Base-by-base conservation (phyloP, 306 rosid species). In the Hylodesmum podocarpum region DNA sequence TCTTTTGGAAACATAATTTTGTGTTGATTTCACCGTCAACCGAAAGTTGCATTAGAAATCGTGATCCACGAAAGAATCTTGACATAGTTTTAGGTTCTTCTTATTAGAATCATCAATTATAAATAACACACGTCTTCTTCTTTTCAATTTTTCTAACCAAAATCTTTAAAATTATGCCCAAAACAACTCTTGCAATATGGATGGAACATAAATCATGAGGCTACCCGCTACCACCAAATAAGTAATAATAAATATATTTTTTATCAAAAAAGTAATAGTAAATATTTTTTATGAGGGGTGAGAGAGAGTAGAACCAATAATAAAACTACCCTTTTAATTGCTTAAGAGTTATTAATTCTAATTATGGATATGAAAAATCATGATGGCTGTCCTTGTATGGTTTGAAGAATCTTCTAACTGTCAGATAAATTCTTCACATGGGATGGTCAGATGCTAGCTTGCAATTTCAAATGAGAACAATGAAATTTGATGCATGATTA, bases 321-420 rank as follows among this genome's bases (percentile, higher is more conserved):
- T 15, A 16, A 14, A 64, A 37, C 10, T 27, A 36, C 63, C 6
- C 3, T 31, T 59, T 58, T 58, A 28, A 28, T 28, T 2, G 39
- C 2, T 5, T 4, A 50, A 24, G 49, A 62, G 34, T 37, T 73
- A 24, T 27, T 76, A 24, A 22, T 76, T 40, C 11, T 58, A 58
- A 57, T 58, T 47, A 36, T 27, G 36, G 37, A 70, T n/a, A n/a
- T 47, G 72, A 68, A 14, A 43, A 57, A 28, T 55, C 14, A 70
- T 21, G 61, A 47, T 21, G 6, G 72, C 22, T 71, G 66, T 61
- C 34, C 4, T 57, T 70, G 36, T 16, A 37, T 25, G 4, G 53
- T 61, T 37, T 16, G 72, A 49, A 71, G 72, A 62, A 79, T 79
- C 34, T 70, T 70, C 24, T 10, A 33, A 12, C 77, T 34, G 72